Base-by-base conservation (phyloP, 495 filamentous ascomycete genomes). In the Friedmanniomyces endolithicus region DNA sequence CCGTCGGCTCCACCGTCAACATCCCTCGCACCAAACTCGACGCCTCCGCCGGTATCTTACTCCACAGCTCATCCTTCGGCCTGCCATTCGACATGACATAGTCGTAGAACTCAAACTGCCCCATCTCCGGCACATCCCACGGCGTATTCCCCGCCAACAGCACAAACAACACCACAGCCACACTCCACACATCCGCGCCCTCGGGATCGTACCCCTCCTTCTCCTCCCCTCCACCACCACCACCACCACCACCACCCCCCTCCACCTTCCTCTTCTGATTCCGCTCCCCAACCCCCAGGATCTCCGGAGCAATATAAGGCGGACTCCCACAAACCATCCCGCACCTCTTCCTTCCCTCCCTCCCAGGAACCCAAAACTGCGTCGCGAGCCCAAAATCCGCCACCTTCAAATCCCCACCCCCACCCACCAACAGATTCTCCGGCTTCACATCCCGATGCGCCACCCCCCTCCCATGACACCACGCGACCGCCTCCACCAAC, bases 291-390 rank as follows among this genome's bases (percentile, higher is more conserved):
- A 53, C 50, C 46, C 43, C 51, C 19, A 72, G 53, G 17, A 98
- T 87, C 69, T 99, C 92, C 0, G 92, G 92, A 0, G 92, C 92
- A 58, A 96, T 94, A 65, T 99, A 99, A 6, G 92, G 92, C 17
- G 92, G 92, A 65, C 89, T 95, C 19, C 92, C 92, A 65, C 92
- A 99, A 64, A 96, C 87, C 2, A 88, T 94, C 23, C 78, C 80
- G 55, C 85, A 92, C 34, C 82, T 70, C 64, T 94, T 90, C 50
- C 77, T 77, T 48, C 81, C 76, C 3, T 87, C 88, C 64, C 89
- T 85, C 70, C 90, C 87, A 63, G 87, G 81, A 63, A 95, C 95
- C 64, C 95, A 75, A n/a, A 87, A 62, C 47, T 58, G 54, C 47
- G 59, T 87, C 2, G 92, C 89, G 53, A 99, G 78, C 31, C 92